Evolutionary conservation across 176 grass and related monocot genomes (phyloP), one percentile per base, ranked within the genome.

Genomic region (Triticum dicoccoides): DNA sequence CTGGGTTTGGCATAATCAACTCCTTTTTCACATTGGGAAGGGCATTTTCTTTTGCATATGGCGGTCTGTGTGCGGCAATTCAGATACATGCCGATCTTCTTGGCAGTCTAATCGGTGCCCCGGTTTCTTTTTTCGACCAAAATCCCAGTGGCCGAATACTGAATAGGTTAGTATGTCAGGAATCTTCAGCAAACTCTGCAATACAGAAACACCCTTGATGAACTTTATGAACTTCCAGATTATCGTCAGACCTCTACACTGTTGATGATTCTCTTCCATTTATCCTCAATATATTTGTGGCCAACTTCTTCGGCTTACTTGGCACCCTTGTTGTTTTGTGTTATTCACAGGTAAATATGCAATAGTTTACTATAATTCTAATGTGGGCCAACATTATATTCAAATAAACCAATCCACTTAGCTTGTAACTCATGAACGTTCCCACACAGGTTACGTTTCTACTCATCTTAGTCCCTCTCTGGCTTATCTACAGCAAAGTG

Each of bases 261-360:
- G 34, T 98, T 88, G 96, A 98, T 86, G 96, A 98, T 92, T 95
- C 96, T 67, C 96, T 98, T 95, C 96, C 96, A 67, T 98, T 98
- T 86, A 98, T 98, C 69, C 88, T 98, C 63, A 98, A 98, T 83
- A 98, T 98, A 88, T 91, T 95, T 47, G 80, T 92, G 65, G 96
- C 96, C 32, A 98, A 98, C 82, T 95, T 98, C 78, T 95, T 94
- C 73, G 91, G 91, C 80, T 87, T 98, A 77, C 35, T 98, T 37
- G 96, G 93, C 45, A 92, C 91, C 86, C 88, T 84, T 13, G 78
- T 94, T 87, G 88, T 98, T 89, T 78, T 98, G 58, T 95, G 93
- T 80, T 98, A 98, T 74, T 89, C 93, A 61, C 96, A 98, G 93
- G 96, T 98, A 89, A 88, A 90, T 23, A 20, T 33, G 35, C 63